These are phyloP conservation scores for Clarireedia hainanense DNA, from an alignment of 2,329 filamentous ascomycete genomes.

Conservation along the genomic window DNA sequence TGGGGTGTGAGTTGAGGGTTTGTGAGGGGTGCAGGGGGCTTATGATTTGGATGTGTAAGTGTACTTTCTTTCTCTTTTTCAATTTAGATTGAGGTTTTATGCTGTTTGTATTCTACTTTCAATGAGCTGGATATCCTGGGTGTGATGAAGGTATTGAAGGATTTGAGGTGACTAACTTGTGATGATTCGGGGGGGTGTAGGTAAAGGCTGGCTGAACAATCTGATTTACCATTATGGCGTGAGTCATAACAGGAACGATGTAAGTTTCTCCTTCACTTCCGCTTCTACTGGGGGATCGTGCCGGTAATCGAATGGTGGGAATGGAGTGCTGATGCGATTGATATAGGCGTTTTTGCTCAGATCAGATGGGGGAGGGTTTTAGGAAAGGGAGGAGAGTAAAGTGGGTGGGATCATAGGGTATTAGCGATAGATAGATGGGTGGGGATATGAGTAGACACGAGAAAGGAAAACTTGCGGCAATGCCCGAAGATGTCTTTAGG, in stretches of 20 bases:
- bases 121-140: no score
- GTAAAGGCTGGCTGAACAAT: neutral
- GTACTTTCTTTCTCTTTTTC: no score
- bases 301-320: neutral
- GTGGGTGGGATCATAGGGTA: no score
- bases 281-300: neutral
- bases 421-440: no score
- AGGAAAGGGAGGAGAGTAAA: no score
- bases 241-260: neutral
- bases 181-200: neutral
- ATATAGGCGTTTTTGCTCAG: slow-evolving; percentile 12
- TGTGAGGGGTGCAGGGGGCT: neutral
- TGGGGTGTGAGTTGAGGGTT: neutral
- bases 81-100: no score
- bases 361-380: slow-evolving; percentile 7
- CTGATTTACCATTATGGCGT: neutral
- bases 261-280: neutral
- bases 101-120: no score
- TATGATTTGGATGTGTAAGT: neutral
- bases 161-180: no score
- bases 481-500: no score
- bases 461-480: no score
- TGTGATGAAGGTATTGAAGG: no score
- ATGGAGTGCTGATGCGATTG: neutral
- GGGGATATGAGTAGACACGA: no score